Percentiles rank a stretch among this genome's conserved stretches.
These are phyloP conservation scores for Hemileia vastatrix DNA, from an alignment of 1,284 basidiomycete genomes.

Conservation along the genomic window DNA sequence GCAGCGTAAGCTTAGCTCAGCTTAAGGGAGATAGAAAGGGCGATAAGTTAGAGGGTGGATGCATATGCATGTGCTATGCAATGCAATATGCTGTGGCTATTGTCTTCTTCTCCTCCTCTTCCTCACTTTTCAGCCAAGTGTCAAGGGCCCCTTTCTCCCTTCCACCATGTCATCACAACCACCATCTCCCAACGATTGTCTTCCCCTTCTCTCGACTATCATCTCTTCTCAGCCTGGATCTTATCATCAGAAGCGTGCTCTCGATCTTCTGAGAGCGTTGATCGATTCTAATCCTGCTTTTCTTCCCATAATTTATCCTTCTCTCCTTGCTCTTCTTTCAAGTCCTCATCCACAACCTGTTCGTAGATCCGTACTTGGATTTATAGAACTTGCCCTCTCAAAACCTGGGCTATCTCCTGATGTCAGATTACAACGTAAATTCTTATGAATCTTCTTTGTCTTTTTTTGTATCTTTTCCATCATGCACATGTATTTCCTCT, in stretches of 20 bases:
- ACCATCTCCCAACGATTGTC: slow-evolving; percentile 11
- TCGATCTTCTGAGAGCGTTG: background rate
- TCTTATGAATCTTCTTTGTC: no score
- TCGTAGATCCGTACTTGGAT: slow-evolving; percentile 5
- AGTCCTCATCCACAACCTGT: slow-evolving; percentile 5
- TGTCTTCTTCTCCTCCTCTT: no score
- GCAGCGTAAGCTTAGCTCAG: no score
- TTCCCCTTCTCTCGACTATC: slow-evolving; percentile 5
- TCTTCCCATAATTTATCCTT: slow-evolving; percentile 17
- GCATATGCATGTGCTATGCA: no score
- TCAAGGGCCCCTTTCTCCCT: no score
- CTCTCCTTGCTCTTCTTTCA: slow-evolving; percentile 10
- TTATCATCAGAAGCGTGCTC: slow-evolving; percentile 1
- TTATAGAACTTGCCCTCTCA: slow-evolving; percentile 16
- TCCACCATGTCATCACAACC: background rate
- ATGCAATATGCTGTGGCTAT: no score
- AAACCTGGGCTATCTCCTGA: slow-evolving; percentile 7
- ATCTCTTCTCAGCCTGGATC: slow-evolving; percentile 10
- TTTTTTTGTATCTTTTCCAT: background rate
- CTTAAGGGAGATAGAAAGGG: no score
- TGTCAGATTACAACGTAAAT: slow-evolving; percentile 13
- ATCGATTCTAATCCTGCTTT: slow-evolving; percentile 19
- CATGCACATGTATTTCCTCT: background rate
- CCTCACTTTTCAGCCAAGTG: no score
- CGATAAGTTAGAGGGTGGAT: no score